Conservation (phyloP, 202 grass and related monocot species). For the Schoenoplectus triqueter region DNA sequence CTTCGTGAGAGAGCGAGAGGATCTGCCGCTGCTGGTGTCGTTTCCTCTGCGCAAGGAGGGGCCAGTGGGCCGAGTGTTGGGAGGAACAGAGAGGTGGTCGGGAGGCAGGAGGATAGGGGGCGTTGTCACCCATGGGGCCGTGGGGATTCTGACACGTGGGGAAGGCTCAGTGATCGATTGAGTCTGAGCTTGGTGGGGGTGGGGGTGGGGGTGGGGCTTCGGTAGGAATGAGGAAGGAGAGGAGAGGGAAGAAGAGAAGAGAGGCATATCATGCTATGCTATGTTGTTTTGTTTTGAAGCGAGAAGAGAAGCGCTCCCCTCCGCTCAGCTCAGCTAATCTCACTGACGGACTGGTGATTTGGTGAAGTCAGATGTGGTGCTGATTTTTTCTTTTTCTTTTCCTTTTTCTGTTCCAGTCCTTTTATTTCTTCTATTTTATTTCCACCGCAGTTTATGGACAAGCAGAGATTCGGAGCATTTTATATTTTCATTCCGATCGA, state of each 20-base stretch:
- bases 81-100: conserved; percentile 39
- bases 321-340: background rate
- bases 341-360: background rate
- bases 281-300: background rate
- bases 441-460: no score
- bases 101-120: conserved; percentile 34
- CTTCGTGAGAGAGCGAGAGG: conserved; percentile 51
- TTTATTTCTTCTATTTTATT: no score
- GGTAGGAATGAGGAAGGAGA: conserved; percentile 26
- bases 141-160: conserved; percentile 39
- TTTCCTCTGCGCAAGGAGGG: background rate
- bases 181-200: background rate
- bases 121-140: conserved; percentile 47
- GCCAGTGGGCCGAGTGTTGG: background rate
- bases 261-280: conserved; percentile 12
- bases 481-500: no score
- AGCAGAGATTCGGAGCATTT: no score
- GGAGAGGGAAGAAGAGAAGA: background rate
- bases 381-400: background rate
- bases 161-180: background rate
- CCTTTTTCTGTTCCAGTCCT: no score
- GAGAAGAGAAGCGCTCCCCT: background rate
- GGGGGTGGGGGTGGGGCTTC: conserved; percentile 13
- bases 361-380: background rate
- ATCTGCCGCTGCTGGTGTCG: background rate